Percentiles rank a stretch among this genome's conserved stretches.
Evolutionary conservation across 108 stramenopile genomes (phyloP).

Genomic region (Parietichytrium sp.): DNA sequence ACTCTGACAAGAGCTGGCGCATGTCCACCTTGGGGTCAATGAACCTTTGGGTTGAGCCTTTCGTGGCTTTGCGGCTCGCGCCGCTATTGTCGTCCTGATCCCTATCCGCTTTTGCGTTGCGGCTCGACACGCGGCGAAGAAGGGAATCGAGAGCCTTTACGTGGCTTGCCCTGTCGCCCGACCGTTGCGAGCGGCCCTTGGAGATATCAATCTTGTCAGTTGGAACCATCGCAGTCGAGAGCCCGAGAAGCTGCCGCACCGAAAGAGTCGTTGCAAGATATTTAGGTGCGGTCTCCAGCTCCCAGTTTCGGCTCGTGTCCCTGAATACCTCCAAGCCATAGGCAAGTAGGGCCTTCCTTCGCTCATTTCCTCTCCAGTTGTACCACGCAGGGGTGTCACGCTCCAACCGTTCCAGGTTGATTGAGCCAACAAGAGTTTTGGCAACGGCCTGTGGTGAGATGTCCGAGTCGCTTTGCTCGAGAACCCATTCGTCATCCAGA

Average conservation of each 20-base stretch:
- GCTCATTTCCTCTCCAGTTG: conserved; percentile 29
- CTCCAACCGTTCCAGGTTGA: conserved; percentile 28
- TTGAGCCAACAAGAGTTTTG: neutral
- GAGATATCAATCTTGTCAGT: no score
- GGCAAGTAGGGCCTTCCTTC: conserved; percentile 16
- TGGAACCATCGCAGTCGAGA: neutral
- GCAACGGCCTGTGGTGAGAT: neutral
- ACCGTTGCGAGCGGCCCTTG: no score
- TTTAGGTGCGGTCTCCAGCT: neutral
- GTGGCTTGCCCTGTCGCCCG: no score
- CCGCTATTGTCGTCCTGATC: no score
- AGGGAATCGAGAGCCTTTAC: no score
- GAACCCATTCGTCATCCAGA: conserved; percentile 31
- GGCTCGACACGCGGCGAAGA: no score
- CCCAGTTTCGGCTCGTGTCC: conserved; percentile 8
- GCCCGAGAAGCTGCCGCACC: neutral
- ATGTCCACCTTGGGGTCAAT: no score
- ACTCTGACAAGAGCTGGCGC: no score
- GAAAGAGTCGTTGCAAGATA: neutral
- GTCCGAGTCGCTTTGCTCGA: neutral
- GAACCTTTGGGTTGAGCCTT: no score
- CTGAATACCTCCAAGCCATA: conserved; percentile 28
- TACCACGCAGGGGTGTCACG: conserved; percentile 7
- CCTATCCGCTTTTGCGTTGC: no score
- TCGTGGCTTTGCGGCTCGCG: no score